Evolutionary conservation across 495 filamentous ascomycete species (phyloP).

Genomic region (Viridothelium virens): DNA sequence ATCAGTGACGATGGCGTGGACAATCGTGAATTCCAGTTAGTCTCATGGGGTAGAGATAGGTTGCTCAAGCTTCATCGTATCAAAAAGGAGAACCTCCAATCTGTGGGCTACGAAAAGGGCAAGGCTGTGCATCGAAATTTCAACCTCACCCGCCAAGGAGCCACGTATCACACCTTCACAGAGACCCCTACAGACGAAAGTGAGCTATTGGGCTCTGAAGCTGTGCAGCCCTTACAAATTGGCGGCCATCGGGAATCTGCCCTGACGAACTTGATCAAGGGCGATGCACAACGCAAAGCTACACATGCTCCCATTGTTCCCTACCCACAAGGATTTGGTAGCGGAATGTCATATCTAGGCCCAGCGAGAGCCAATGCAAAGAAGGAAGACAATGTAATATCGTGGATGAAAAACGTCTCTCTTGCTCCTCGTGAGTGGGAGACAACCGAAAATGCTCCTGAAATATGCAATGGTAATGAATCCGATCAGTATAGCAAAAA

Average conservation of each 20-base stretch:
- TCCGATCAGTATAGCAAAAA: conserved; percentile 32
- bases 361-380: neutral
- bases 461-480: neutral
- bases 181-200: neutral
- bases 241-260: conserved; percentile 9
- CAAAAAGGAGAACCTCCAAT: conserved; percentile 52
- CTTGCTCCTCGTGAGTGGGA: conserved; percentile 9
- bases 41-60: conserved; percentile 86
- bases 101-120: conserved; percentile 71
- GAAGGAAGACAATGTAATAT: conserved; percentile 9
- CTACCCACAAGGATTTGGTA: conserved; percentile 1
- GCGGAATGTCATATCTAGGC: conserved; percentile 1
- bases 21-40: conserved; percentile 82
- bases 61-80: conserved; percentile 73
- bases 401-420: conserved; percentile 7
- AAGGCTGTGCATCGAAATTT: conserved; percentile 56
- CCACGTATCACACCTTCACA: conserved; percentile 71
- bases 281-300: neutral
- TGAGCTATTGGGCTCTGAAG: neutral
- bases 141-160: conserved; percentile 70
- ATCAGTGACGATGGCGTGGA: conserved; percentile 62
- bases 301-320: conserved; percentile 1
- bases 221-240: neutral
- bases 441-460: neutral
- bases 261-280: conserved; percentile 2